Conservation (phyloP, 495 filamentous ascomycete species). For the Talaromyces borbonicus region DNA sequence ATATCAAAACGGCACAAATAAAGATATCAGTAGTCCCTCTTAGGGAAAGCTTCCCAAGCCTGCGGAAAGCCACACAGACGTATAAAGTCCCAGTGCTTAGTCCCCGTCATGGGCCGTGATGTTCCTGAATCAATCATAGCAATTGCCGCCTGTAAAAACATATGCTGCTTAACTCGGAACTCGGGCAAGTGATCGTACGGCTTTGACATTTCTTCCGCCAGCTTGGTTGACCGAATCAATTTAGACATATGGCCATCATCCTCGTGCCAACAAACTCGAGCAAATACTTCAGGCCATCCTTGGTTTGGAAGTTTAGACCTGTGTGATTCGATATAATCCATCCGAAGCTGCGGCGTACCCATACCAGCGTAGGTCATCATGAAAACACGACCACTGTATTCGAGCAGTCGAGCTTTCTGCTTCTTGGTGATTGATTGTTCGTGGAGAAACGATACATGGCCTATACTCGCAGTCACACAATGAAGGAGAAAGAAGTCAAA, state of each 20-base stretch:
- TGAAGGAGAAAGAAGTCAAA: constrained; percentile 14
- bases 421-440: constrained; percentile 9
- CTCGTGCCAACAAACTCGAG: constrained; percentile 9
- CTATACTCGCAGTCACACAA: constrained; percentile 9
- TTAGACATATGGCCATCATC: constrained; percentile 15
- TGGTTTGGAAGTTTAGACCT: constrained; percentile 7
- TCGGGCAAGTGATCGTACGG: constrained; percentile 12
- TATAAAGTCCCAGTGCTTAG: constrained; percentile 10
- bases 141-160: constrained; percentile 12
- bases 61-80: no score
- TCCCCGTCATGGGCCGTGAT: constrained; percentile 10
- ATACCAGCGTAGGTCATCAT: constrained; percentile 9
- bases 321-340: constrained; percentile 11
- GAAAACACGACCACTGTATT: constrained; percentile 10
- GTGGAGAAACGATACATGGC: constrained; percentile 1
- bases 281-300: constrained; percentile 9
- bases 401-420: constrained; percentile 11
- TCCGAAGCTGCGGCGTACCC: constrained; percentile 9
- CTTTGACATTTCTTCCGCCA: constrained; percentile 8
- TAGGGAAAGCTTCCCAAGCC: no score
- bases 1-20: no score
- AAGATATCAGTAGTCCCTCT: no score
- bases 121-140: constrained; percentile 12
- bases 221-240: constrained; percentile 8
- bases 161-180: constrained; percentile 12